A percentile compares a stretch with the other conserved stretches of the same genome.
phyloP scores from a whole-genome alignment of 345 rosid genomes.

The Aegle marmelos region DNA sequence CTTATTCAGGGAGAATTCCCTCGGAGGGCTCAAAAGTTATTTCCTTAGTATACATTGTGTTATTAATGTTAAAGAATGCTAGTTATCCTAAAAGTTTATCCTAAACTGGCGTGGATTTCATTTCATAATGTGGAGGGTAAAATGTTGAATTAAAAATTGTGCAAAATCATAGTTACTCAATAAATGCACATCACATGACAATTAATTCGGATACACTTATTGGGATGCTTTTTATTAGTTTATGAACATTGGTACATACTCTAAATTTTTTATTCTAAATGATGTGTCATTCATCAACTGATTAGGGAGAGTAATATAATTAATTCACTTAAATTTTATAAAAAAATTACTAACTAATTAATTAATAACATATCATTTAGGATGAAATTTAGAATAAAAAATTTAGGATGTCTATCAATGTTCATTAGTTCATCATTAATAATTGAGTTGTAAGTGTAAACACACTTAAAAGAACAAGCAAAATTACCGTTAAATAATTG shows the following conservation, averaged over 20 bases:
- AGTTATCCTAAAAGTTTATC: not conserved
- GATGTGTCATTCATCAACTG: too few species aligned
- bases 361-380: too few species aligned
- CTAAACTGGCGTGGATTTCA: not conserved
- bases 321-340: too few species aligned
- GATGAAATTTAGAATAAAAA: too few species aligned
- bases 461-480: not conserved
- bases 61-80: not conserved
- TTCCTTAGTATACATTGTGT: not conserved
- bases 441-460: not conserved
- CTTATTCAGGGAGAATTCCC: not conserved
- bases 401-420: too few species aligned
- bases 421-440: too few species aligned
- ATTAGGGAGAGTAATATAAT: too few species aligned
- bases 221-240: too few species aligned
- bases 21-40: not conserved
- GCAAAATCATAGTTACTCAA: too few species aligned
- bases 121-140: not conserved
- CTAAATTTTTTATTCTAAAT: too few species aligned
- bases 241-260: too few species aligned
- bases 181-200: not conserved
- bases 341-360: too few species aligned
- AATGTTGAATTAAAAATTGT: not conserved
- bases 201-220: not conserved
- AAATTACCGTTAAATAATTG: not conserved